phyloP scores from a whole-genome alignment of 2,329 filamentous ascomycete genomes.

The Penicillium sp. region DNA sequence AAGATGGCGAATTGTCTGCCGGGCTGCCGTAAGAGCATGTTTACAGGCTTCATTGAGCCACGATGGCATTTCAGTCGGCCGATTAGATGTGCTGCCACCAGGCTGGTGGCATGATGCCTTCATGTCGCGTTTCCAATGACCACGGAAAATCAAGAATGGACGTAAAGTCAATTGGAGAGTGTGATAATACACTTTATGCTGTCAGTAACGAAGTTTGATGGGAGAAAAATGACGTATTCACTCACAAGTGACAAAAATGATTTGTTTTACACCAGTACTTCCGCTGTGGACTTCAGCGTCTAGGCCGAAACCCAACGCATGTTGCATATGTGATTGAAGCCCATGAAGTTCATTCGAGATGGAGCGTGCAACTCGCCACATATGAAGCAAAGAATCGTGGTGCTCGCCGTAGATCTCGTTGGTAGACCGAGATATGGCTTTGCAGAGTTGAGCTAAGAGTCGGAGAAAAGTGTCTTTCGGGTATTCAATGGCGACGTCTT shows the following conservation, averaged over 20 bases:
- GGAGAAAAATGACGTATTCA: neutral
- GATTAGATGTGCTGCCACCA: slow-evolving; percentile 9
- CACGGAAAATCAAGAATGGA: slow-evolving; percentile 45
- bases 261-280: slow-evolving; percentile 40
- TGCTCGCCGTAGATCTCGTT: slow-evolving; percentile 41
- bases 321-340: slow-evolving; percentile 26
- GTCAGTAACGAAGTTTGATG: slow-evolving; percentile 1
- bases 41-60: slow-evolving; percentile 47
- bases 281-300: slow-evolving; percentile 37
- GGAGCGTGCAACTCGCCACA: slow-evolving; percentile 36
- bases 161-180: slow-evolving; percentile 43
- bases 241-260: slow-evolving; percentile 41
- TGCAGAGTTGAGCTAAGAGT: slow-evolving; percentile 36
- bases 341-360: slow-evolving; percentile 30
- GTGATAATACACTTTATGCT: slow-evolving; percentile 42
- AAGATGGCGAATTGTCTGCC: slow-evolving; percentile 41
- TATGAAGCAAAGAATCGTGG: slow-evolving; percentile 39
- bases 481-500: slow-evolving; percentile 36
- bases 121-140: slow-evolving; percentile 38
- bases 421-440: slow-evolving; percentile 41
- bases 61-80: slow-evolving; percentile 26
- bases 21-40: slow-evolving; percentile 41
- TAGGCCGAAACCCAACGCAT: slow-evolving; percentile 32
- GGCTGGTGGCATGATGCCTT: slow-evolving; percentile 12
- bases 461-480: slow-evolving; percentile 41